phyloP scores from a whole-genome alignment of 176 grass and related monocot species.

The sorghum (Sorghum bicolor) region Sorghum_bicolor_NCBIv3 NC_012871.2:72920001-72920500 shows the following conservation, averaged over 20 bases:
- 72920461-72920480: background rate
- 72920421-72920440: background rate
- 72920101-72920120: constrained; percentile 25
- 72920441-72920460: constrained; percentile 28
- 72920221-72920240: constrained; percentile 55
- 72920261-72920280: background rate
- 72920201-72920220: constrained; percentile 28
- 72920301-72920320: constrained; percentile 22
- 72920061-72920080: constrained; percentile 51
- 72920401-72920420: background rate
- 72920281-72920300: constrained; percentile 27
- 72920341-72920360: constrained; percentile 41
- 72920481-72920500: constrained; percentile 22
- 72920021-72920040: constrained; percentile 38
- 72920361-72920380: constrained; percentile 15
- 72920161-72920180: constrained; percentile 18
- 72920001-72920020: constrained; percentile 40
- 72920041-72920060: constrained; percentile 48
- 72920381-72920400: constrained; percentile 20
- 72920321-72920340: constrained; percentile 45
- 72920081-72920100: constrained; percentile 41
- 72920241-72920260: constrained; percentile 30
- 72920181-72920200: constrained; percentile 44
- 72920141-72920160: background rate
- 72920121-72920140: constrained; percentile 19